These are phyloP conservation scores for Paraglomus occultum DNA, from an alignment of 192 early-diverging fungal species.

Conservation along the genomic window DNA sequence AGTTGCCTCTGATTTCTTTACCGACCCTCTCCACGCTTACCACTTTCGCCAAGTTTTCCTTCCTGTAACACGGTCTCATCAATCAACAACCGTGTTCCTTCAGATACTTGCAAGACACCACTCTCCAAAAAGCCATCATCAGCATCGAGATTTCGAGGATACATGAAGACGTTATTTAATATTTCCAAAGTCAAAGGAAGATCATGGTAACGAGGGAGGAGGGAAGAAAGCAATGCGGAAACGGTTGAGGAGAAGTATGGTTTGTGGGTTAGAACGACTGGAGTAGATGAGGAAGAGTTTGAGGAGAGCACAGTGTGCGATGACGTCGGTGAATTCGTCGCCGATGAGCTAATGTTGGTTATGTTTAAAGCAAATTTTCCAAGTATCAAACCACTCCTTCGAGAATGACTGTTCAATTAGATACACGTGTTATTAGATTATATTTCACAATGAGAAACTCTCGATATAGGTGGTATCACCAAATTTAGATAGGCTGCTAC, in stretches of 20 bases:
- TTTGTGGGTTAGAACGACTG: no score
- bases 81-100: conserved; percentile 57
- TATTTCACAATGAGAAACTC: no score
- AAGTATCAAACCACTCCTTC: conserved; percentile 50
- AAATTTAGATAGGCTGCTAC: conserved; percentile 25
- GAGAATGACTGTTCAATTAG: conserved; percentile 35
- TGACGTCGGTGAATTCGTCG: no score
- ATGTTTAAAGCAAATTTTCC: conserved; percentile 72
- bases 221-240: conserved; percentile 39
- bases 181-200: conserved; percentile 60
- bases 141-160: conserved; percentile 58
- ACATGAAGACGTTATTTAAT: conserved; percentile 57
- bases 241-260: conserved; percentile 37
- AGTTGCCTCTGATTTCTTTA: no score
- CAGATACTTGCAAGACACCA: conserved; percentile 63
- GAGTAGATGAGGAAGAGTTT: no score
- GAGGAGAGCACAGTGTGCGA: no score
- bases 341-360: conserved; percentile 43
- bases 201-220: conserved; percentile 57
- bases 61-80: conserved; percentile 73
- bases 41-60: conserved; percentile 64
- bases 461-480: conserved; percentile 27
- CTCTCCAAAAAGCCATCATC: conserved; percentile 37
- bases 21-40: conserved; percentile 27
- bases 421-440: neutral